Conservation (phyloP, 345 rosid genomes). For the Populus alba region DNA sequence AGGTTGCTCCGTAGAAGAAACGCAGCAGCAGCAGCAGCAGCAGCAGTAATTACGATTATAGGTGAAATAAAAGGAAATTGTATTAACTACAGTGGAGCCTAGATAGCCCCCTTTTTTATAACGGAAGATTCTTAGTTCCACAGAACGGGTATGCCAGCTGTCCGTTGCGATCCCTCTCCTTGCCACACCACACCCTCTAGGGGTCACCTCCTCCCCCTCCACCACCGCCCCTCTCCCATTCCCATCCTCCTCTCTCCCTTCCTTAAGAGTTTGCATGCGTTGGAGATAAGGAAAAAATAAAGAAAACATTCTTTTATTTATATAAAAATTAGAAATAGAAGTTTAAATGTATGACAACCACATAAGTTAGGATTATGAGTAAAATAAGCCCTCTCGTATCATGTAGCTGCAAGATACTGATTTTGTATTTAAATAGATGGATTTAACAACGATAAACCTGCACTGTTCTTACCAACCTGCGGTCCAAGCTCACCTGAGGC, state of each 20-base stretch:
- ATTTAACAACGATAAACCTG: too few relatives aligned
- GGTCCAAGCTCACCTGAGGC: too few relatives aligned
- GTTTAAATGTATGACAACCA: too few relatives aligned
- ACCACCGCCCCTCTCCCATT: not conserved
- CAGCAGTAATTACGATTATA: not conserved
- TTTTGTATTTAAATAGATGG: too few relatives aligned
- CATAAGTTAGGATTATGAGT: too few relatives aligned
- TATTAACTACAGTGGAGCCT: not conserved
- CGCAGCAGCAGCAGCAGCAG: not conserved
- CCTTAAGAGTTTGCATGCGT: too few relatives aligned
- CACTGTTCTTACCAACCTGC: too few relatives aligned
- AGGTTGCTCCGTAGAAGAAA: not conserved
- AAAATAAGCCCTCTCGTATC: too few relatives aligned
- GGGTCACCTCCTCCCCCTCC: not conserved
- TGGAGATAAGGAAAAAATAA: too few relatives aligned
- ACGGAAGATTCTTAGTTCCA: not conserved
- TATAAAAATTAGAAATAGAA: too few relatives aligned
- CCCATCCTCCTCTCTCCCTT: not conserved
- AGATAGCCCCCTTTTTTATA: not conserved
- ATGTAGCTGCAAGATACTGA: too few relatives aligned
- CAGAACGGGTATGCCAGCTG: not conserved
- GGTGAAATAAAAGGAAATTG: not conserved
- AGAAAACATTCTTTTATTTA: not conserved
- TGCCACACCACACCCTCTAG: not conserved
- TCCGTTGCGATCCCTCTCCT: not conserved